Percentiles rank a stretch among this genome's conserved stretches.
Conservation (phyloP, 768 basidiomycete genomes). For the Lentinula lateritia region DNA sequence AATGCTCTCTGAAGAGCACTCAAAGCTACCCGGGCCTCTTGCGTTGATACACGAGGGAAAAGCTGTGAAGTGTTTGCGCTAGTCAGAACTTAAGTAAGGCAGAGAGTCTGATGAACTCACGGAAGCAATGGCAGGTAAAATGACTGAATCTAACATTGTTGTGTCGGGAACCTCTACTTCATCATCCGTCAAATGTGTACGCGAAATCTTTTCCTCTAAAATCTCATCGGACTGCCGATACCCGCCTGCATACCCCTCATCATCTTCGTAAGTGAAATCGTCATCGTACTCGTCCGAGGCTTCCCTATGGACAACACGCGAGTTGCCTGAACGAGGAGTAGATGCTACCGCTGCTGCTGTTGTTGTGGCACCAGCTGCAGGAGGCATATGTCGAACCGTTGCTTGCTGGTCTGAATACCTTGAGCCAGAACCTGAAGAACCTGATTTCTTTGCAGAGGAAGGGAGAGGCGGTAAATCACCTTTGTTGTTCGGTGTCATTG, state of each 20-base stretch:
- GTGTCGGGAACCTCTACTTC: conserved; percentile 56
- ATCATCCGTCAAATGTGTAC: conserved; percentile 45
- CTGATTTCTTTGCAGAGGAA: conserved; percentile 15
- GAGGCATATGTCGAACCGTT: conserved; percentile 59
- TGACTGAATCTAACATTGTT: conserved; percentile 94
- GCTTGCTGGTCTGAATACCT: conserved; percentile 52
- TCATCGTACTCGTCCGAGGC: conserved; percentile 61
- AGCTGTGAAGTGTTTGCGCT: conserved; percentile 43
- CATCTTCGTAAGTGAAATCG: conserved; percentile 36
- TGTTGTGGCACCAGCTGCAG: conserved; percentile 18
- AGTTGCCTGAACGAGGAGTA: conserved; percentile 19
- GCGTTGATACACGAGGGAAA: conserved; percentile 88
- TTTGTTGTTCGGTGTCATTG: conserved; percentile 31
- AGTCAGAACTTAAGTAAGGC: not conserved
- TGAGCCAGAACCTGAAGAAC: conserved; percentile 15
- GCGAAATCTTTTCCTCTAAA: conserved; percentile 42
- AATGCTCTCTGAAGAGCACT: conserved; percentile 87
- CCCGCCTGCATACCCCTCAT: conserved; percentile 47
- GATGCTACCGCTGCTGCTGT: conserved; percentile 12
- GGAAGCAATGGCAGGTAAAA: conserved; percentile 93
- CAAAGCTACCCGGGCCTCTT: conserved; percentile 83
- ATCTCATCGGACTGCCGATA: conserved; percentile 40
- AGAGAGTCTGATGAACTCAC: conserved; percentile 41
- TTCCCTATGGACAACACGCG: conserved; percentile 32
- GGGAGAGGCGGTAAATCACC: conserved; percentile 61